phyloP scores from a whole-genome alignment of 1,284 basidiomycete species.

The Papiliotrema flavescens region DNA sequence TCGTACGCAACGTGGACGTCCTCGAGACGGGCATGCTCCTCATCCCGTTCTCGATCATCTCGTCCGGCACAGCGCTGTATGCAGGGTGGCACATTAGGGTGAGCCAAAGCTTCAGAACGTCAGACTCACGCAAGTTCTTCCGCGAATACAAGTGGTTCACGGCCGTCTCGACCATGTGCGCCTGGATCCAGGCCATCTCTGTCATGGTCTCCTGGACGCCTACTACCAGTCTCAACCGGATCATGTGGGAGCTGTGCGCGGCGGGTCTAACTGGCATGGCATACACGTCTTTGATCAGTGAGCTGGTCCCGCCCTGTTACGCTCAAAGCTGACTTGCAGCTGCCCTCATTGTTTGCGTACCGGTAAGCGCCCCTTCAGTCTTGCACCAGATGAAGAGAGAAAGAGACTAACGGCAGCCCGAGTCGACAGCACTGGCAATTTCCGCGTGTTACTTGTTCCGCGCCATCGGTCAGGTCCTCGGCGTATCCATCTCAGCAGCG shows the following conservation, averaged over 20 bases:
- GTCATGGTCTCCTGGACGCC: conserved; percentile 9
- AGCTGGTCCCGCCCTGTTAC: too few species aligned
- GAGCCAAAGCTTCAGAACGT: background rate
- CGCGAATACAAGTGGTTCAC: conserved; percentile 11
- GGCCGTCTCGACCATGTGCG: conserved; percentile 2
- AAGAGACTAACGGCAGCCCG: background rate
- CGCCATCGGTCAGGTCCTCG: conserved; percentile 34
- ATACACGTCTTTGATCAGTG: too few species aligned
- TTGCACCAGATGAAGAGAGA: too few species aligned
- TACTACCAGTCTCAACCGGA: background rate
- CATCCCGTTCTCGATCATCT: conserved; percentile 6
- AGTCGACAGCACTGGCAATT: conserved; percentile 24
- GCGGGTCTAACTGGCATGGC: too few species aligned
- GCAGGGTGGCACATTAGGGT: conserved; percentile 3
- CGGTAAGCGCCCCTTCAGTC: too few species aligned
- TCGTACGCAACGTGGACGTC: too few species aligned
- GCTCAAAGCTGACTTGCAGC: too few species aligned
- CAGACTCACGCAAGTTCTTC: background rate
- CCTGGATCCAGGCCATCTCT: conserved; percentile 3
- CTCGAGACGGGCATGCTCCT: too few species aligned
- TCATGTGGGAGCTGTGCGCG: background rate
- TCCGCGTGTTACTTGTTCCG: conserved; percentile 37
- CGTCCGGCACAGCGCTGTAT: conserved; percentile 6
- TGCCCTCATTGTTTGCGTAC: too few species aligned
- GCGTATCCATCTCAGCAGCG: conserved; percentile 29